Percentiles rank a stretch among this genome's conserved stretches.
Evolutionary conservation across 148 eudicot species (phyloP).

Genomic region (Dysphania ambrosioides): DNA sequence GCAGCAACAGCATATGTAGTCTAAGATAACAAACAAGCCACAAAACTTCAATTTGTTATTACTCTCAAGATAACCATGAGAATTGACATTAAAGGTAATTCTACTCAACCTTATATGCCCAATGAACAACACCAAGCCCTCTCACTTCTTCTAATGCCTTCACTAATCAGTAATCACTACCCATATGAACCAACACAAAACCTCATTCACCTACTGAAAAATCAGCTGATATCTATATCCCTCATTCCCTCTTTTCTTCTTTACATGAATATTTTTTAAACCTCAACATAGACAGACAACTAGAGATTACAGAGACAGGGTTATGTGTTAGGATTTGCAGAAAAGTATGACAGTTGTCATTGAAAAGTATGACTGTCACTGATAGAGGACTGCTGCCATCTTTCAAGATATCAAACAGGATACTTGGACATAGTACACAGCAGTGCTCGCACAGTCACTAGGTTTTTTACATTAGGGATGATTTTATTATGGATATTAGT

Average conservation of each 20-base stretch:
- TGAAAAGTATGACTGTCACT: neutral
- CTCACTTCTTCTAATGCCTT: neutral
- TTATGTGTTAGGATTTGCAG: neutral
- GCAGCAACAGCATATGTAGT: conserved; percentile 11
- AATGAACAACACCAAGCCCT: neutral
- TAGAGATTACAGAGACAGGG: neutral
- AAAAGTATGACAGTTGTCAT: neutral
- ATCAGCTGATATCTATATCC: neutral
- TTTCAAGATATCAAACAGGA: neutral
- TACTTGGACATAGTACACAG: neutral
- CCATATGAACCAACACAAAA: neutral
- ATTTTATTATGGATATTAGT: no score
- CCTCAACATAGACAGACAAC: neutral
- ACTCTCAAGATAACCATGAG: neutral
- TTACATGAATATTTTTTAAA: neutral
- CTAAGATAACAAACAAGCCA: neutral
- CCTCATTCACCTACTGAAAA: neutral
- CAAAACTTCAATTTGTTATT: neutral
- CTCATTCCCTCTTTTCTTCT: no score
- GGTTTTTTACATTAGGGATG: neutral
- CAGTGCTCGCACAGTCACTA: neutral
- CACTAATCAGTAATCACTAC: neutral
- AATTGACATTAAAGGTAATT: neutral
- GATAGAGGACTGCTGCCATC: neutral
- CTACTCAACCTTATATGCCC: no score